These are phyloP conservation scores for Phylloporus scabripes DNA, from an alignment of 768 basidiomycete genomes.

Conservation along the genomic window DNA sequence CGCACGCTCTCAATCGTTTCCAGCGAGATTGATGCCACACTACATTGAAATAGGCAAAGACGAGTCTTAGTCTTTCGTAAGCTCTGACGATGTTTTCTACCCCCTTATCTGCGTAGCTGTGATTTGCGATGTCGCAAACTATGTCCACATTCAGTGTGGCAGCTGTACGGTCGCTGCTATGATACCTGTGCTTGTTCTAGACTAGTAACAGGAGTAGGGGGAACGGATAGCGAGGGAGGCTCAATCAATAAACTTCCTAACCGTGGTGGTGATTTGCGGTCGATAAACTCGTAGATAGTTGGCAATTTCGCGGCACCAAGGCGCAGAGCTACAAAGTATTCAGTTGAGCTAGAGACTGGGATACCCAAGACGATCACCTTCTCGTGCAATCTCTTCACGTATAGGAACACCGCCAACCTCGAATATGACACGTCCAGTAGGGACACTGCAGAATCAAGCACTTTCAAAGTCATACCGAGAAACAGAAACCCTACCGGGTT, in stretches of 20 bases:
- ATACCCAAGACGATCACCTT: constrained; percentile 47
- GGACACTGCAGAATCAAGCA: constrained; percentile 49
- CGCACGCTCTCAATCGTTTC: not conserved
- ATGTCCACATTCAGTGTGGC: not conserved
- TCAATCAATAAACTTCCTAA: constrained; percentile 61
- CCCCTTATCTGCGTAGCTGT: too few relatives aligned
- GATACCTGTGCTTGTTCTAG: constrained; percentile 7
- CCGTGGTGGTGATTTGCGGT: constrained; percentile 59
- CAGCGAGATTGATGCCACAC: not conserved
- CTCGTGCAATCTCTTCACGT: constrained; percentile 87
- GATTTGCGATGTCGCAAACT: too few relatives aligned
- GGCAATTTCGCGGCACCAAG: constrained; percentile 88
- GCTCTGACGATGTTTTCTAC: not conserved
- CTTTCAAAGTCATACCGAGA: not conserved
- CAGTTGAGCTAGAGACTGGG: not conserved
- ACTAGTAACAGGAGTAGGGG: constrained; percentile 11
- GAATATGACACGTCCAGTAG: constrained; percentile 85
- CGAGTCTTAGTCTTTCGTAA: not conserved
- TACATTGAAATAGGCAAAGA: not conserved
- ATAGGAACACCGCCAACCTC: constrained; percentile 90
- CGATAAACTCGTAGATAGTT: constrained; percentile 83
- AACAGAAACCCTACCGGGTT: constrained; percentile 54
- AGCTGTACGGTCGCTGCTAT: constrained; percentile 3
- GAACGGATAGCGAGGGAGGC: constrained; percentile 21
- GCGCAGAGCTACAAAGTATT: constrained; percentile 57